A percentile compares a stretch with the other conserved stretches of the same genome.
Conservation (phyloP, 176 grass and related monocot species). For the Microstegium vimineum region DNA sequence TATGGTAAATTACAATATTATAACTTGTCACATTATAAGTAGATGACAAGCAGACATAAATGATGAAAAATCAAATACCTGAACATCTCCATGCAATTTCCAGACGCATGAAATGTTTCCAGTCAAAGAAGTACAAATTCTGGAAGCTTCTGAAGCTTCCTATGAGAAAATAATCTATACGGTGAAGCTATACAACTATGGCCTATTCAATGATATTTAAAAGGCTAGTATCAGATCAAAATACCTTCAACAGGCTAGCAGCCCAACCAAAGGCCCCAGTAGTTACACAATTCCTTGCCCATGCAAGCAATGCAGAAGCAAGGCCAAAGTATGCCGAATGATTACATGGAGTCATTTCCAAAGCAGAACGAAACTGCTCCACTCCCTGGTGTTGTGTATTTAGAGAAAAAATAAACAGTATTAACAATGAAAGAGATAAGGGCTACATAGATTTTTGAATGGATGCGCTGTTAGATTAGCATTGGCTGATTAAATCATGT, state of each 20-base stretch:
- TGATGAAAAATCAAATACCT: conserved; percentile 31
- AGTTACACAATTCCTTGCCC: conserved; percentile 69
- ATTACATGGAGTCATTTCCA: conserved; percentile 77
- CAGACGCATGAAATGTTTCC: conserved; percentile 81
- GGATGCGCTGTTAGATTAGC: neutral
- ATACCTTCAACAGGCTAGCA: conserved; percentile 84
- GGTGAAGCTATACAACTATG: neutral
- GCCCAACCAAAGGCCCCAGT: conserved; percentile 79
- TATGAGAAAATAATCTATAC: conserved; percentile 28
- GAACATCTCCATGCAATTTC: conserved; percentile 88
- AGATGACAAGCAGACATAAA: conserved; percentile 21
- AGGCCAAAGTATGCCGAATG: conserved; percentile 82
- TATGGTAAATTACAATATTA: neutral
- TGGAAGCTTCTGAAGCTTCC: conserved; percentile 77
- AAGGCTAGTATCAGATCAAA: conserved; percentile 31
- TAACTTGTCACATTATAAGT: conserved; percentile 21
- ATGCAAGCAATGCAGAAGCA: conserved; percentile 81
- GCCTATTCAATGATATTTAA: neutral
- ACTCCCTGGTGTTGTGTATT: conserved; percentile 55
- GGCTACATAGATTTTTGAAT: conserved; percentile 1
- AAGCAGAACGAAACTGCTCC: conserved; percentile 71
- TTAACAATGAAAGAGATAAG: neutral
- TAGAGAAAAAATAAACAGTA: conserved; percentile 19
- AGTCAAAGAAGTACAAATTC: conserved; percentile 60
- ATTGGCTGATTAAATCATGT: conserved; percentile 15